Conservation (phyloP, 2,329 filamentous ascomycete genomes). For the Davidsoniella australis region DNA sequence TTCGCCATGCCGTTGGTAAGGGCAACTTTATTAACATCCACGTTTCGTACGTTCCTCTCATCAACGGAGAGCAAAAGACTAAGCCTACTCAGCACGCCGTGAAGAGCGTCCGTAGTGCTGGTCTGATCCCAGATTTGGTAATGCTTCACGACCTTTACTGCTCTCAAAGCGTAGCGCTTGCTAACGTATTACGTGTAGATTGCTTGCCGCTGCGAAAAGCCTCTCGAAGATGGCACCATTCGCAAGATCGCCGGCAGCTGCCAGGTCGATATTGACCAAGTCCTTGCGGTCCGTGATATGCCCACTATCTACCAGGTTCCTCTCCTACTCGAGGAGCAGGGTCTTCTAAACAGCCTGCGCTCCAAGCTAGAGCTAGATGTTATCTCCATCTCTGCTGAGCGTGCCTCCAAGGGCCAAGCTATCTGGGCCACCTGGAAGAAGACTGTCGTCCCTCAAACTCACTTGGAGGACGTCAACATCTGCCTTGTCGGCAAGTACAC, state of each 20-base stretch:
- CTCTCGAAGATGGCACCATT: slow-evolving; percentile 56
- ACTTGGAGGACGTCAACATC: slow-evolving; percentile 56
- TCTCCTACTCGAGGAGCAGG: slow-evolving; percentile 72
- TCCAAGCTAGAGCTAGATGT: slow-evolving; percentile 47
- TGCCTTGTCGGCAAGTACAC: slow-evolving; percentile 88
- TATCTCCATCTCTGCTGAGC: slow-evolving; percentile 31
- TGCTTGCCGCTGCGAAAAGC: slow-evolving; percentile 74
- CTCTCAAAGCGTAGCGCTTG: not conserved
- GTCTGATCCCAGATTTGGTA: slow-evolving; percentile 54
- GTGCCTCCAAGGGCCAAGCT: slow-evolving; percentile 44
- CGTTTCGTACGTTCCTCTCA: slow-evolving; percentile 70
- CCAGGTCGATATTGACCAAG: slow-evolving; percentile 70
- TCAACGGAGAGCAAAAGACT: slow-evolving; percentile 65
- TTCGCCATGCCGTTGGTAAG: slow-evolving; percentile 53
- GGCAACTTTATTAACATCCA: slow-evolving; percentile 79
- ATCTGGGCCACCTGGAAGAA: slow-evolving; percentile 67
- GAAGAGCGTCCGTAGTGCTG: slow-evolving; percentile 64
- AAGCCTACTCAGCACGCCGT: slow-evolving; percentile 93
- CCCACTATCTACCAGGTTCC: slow-evolving; percentile 87
- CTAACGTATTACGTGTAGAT: slow-evolving; percentile 34
- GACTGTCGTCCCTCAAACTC: slow-evolving; percentile 49
- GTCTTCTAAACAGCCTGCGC: slow-evolving; percentile 50
- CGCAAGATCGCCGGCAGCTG: slow-evolving; percentile 82
- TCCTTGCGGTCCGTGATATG: slow-evolving; percentile 80
- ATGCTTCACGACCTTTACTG: slow-evolving; percentile 14